Conservation (phyloP, 148 eudicot genomes). For the Silene uniflora region DNA sequence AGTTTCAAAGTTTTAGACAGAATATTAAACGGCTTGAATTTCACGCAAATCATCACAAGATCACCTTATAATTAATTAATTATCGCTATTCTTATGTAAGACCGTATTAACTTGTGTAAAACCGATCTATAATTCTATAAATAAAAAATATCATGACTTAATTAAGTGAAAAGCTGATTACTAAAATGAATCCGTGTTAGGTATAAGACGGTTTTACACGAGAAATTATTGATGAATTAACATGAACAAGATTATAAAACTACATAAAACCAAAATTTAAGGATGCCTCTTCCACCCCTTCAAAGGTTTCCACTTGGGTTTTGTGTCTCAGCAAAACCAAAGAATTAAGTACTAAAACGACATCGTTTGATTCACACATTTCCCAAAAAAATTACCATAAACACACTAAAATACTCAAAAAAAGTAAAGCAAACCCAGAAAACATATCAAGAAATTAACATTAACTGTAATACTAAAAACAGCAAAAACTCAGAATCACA, state of each 20-base stretch:
- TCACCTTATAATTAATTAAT: background rate
- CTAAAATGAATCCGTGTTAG: no score
- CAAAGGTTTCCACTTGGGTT: conserved; percentile 12
- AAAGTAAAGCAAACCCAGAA: conserved; percentile 4
- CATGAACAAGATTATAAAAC: background rate
- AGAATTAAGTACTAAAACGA: conserved; percentile 14
- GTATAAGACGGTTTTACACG: no score
- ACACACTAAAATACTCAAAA: conserved; percentile 7
- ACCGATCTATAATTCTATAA: no score
- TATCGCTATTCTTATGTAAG: no score
- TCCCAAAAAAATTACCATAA: background rate
- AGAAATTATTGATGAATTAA: no score
- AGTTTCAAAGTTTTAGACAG: conserved; percentile 30
- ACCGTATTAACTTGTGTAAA: no score
- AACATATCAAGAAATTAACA: background rate
- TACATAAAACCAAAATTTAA: conserved; percentile 10
- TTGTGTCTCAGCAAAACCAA: conserved; percentile 5
- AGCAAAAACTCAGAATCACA: conserved; percentile 6
- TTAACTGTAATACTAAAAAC: background rate
- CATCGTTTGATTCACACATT: conserved; percentile 5
- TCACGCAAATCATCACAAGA: conserved; percentile 24
- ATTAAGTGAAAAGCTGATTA: no score
- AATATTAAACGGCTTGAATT: conserved; percentile 16
- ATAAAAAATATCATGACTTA: no score
- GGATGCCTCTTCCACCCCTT: conserved; percentile 19